phyloP scores from a whole-genome alignment of 2,329 filamentous ascomycete genomes.

The Colletotrichum magnum region DNA sequence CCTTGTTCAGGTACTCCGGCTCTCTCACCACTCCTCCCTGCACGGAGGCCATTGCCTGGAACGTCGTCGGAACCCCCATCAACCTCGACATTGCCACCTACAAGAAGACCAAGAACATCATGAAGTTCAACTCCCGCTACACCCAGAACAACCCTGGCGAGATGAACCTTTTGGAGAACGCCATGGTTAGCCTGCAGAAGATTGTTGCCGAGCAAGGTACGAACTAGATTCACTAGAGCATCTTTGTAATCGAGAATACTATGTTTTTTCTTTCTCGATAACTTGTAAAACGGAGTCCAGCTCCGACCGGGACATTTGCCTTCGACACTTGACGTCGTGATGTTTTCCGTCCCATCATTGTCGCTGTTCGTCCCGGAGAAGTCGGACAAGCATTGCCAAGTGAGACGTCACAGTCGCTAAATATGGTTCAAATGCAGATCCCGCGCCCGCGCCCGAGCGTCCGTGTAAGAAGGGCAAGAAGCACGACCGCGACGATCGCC shows the following conservation, averaged over 20 bases:
- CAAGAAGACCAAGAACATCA: constrained; percentile 64
- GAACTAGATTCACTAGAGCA: constrained; percentile 29
- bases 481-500: constrained; percentile 9
- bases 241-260: background rate
- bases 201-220: constrained; percentile 14
- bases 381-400: constrained; percentile 5
- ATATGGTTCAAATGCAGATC: constrained; percentile 13
- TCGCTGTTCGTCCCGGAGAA: background rate
- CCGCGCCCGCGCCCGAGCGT: constrained; percentile 2
- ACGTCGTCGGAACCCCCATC: constrained; percentile 64
- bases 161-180: constrained; percentile 57
- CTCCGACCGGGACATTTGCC: background rate
- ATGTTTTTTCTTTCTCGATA: background rate
- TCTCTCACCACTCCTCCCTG: constrained; percentile 78
- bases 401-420: constrained; percentile 27
- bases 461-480: constrained; percentile 30
- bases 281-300: too few relatives aligned
- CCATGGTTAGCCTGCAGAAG: constrained; percentile 31
- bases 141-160: constrained; percentile 64
- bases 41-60: constrained; percentile 68
- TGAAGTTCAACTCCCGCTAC: constrained; percentile 70
- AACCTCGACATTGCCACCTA: constrained; percentile 64
- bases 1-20: constrained; percentile 61
- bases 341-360: background rate
- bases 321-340: background rate